Percentiles rank a stretch among this genome's conserved stretches.
Conservation (phyloP, 2,329 filamentous ascomycete species). For the Pseudocercospora cruenta region DNA sequence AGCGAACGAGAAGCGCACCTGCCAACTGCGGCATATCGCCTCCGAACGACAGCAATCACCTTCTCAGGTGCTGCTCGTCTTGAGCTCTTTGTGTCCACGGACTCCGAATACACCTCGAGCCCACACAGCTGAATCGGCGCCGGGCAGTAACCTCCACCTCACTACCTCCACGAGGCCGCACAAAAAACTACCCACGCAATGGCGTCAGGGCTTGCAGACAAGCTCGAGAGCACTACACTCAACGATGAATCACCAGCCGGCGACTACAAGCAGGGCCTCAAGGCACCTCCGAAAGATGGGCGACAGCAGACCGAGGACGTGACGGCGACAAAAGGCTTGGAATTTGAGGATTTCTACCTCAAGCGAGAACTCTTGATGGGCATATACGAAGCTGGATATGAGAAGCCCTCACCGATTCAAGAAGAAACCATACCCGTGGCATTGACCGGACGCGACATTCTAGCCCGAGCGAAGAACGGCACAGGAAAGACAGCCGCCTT, state of each 20-base stretch:
- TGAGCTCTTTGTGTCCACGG: background rate
- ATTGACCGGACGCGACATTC: constrained; percentile 89
- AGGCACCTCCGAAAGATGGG: constrained; percentile 72
- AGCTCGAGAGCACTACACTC: constrained; percentile 60
- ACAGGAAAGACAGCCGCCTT: constrained; percentile 98
- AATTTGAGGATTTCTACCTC: constrained; percentile 96
- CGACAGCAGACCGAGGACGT: constrained; percentile 94
- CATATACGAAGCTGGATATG: constrained; percentile 98
- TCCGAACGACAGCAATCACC: background rate
- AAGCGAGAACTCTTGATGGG: constrained; percentile 97
- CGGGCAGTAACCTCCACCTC: background rate
- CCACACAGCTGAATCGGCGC: background rate
- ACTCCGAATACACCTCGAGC: constrained; percentile 1
- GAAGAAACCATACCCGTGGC: constrained; percentile 98
- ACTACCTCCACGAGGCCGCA: constrained; percentile 4
- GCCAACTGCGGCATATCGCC: background rate
- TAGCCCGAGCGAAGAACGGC: constrained; percentile 96
- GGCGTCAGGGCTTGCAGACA: constrained; percentile 57
- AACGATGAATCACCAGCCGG: constrained; percentile 58
- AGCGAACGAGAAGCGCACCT: background rate
- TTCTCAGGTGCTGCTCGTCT: background rate
- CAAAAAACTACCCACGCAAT: constrained; percentile 38
- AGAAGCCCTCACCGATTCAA: constrained; percentile 98
- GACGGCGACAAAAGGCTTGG: constrained; percentile 93
- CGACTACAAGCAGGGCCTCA: constrained; percentile 76